These are phyloP conservation scores for Dovyalis caffra DNA, from an alignment of 345 rosid genomes.

Conservation along the genomic window DNA sequence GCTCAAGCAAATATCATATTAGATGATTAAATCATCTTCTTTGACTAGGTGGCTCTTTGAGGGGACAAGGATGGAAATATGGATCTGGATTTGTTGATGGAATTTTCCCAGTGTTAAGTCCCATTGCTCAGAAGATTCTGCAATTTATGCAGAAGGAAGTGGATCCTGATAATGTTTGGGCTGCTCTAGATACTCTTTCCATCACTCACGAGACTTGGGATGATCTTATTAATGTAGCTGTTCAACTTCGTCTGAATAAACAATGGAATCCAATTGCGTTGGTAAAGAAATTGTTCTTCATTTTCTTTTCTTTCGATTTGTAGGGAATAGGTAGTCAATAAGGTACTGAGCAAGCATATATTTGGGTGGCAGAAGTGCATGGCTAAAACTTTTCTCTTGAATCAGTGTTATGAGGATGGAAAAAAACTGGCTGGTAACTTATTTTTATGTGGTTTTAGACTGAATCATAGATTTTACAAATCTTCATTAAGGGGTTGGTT, in stretches of 20 bases:
- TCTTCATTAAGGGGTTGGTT: no score
- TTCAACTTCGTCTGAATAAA: constrained; percentile 78
- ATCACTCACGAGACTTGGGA: constrained; percentile 77
- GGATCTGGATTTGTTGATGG: constrained; percentile 97
- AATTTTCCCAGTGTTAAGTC: constrained; percentile 82
- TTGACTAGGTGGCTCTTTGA: constrained; percentile 73
- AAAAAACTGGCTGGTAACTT: no score
- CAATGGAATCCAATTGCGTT: constrained; percentile 65
- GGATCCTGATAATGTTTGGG: constrained; percentile 43
- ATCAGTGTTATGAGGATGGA: no score
- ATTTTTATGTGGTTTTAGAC: no score
- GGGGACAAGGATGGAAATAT: constrained; percentile 91
- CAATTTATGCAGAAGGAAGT: constrained; percentile 48
- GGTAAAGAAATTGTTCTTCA: constrained; percentile 37
- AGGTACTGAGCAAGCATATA: no score
- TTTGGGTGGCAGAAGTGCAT: background rate
- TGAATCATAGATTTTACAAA: no score
- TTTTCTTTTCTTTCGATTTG: no score
- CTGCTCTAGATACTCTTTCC: constrained; percentile 62
- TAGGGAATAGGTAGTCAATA: no score
- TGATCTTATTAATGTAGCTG: constrained; percentile 75
- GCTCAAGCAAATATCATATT: background rate
- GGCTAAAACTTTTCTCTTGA: no score
- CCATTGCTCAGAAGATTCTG: constrained; percentile 68
- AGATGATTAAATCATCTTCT: background rate